Base-by-base conservation (phyloP, 306 rosid genomes). In the Arachis hypogaea region DNA sequence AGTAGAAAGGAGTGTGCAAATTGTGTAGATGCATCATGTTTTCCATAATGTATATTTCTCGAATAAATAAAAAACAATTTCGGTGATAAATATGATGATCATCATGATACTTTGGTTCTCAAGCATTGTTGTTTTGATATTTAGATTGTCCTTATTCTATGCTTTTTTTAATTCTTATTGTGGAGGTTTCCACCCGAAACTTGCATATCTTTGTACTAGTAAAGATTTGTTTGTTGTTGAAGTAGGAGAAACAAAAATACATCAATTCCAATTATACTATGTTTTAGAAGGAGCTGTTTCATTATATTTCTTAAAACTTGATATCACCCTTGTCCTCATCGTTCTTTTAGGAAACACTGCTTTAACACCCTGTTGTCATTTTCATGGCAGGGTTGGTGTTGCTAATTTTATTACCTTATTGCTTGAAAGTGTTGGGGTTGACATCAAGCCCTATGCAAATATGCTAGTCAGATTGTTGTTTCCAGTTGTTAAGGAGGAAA, bases 401-500 rank as follows among this genome's bases (percentile, higher is more conserved):
- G 98, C 98, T 77, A 94, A 83, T 84, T 94, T 94, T 74, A 87
- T 88, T 63, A 78, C 86, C 80, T 68, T 91, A 78, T 83, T 94
- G 69, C 89, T 89, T 79, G 96, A 89, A 78, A 86, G 90, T 69
- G 93, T 91, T 62, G 93, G 92, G 29, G 78, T 49, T 78, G 98
- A 91, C 78, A 85, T 94, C 80, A 91, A 86, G 70, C 89, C 97
- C 45, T 88, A 86, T 78, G 86, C 97, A 69, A 89, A 76, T 80
- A 91, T 81, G 88, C 81, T 94, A 63, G 85, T 84, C 72, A 91
- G 83, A 71, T 76, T 91, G 80, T 74, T 94, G 90, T 93, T 91
- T 85, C 93, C 96, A 0, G 97, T 88, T 68, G 96, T 88, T 11
- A 89, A 83, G 80, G 97, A 86, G 58, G 97, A 94, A 79, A 94